Percentiles rank a stretch among this genome's conserved stretches.
Evolutionary conservation across 495 filamentous ascomycete species (phyloP).

Genomic region (Penicillium coffeae): DNA sequence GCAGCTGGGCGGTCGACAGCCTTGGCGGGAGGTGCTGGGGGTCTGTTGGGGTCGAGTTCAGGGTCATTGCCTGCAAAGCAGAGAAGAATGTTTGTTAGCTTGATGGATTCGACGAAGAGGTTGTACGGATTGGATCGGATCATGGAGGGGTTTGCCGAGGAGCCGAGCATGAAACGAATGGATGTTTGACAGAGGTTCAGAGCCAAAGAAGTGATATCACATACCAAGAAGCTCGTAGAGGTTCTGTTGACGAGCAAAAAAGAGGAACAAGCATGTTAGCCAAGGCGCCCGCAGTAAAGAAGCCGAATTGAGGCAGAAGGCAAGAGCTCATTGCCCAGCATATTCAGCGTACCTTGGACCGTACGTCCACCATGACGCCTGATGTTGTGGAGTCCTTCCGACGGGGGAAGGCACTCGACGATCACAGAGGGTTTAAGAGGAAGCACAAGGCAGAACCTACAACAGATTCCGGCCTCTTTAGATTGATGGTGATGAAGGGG

Average conservation of each 20-base stretch:
- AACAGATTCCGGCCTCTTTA: constrained; percentile 31
- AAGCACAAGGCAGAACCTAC: constrained; percentile 39
- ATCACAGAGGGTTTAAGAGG: constrained; percentile 37
- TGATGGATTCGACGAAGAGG: constrained; percentile 20
- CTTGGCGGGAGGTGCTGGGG: constrained; percentile 73
- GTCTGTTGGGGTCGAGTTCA: constrained; percentile 76
- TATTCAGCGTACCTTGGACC: constrained; percentile 45
- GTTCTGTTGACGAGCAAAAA: constrained; percentile 49
- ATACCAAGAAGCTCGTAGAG: constrained; percentile 86
- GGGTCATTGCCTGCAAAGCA: constrained; percentile 72
- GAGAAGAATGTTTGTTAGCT: constrained; percentile 8
- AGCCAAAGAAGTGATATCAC: constrained; percentile 33
- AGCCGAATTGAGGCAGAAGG: constrained; percentile 8
- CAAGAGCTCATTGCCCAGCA: constrained; percentile 6
- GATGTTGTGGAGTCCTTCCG: constrained; percentile 46
- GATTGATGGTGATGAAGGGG: constrained; percentile 24
- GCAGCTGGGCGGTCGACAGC: constrained; percentile 78
- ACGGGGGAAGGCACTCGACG: constrained; percentile 43
- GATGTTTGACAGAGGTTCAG: neutral
- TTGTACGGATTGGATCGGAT: constrained; percentile 5
- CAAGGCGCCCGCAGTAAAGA: constrained; percentile 6
- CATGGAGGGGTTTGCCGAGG: constrained; percentile 10
- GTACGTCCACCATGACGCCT: constrained; percentile 52
- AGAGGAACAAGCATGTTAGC: constrained; percentile 21
- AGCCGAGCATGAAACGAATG: neutral